Conservation (phyloP, 345 rosid genomes). For the Citrus trifoliata region DNA sequence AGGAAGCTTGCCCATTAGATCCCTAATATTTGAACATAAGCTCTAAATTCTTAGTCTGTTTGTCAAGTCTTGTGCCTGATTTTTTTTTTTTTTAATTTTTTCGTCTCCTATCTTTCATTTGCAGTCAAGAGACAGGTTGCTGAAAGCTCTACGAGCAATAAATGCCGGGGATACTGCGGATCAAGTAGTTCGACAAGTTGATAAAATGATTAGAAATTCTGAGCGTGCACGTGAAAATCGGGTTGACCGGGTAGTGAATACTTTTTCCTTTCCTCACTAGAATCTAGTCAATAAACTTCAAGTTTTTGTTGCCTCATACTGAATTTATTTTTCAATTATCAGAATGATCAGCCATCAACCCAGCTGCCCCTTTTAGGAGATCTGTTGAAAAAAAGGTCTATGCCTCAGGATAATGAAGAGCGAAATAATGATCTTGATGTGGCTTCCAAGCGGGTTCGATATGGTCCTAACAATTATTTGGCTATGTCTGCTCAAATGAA, state of each 20-base stretch:
- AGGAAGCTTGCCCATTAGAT: background rate
- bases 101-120: slow-evolving; percentile 16
- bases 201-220: slow-evolving; percentile 69
- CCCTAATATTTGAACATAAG: background rate
- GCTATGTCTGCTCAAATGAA: slow-evolving; percentile 38
- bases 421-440: slow-evolving; percentile 49
- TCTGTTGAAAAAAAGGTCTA: slow-evolving; percentile 60
- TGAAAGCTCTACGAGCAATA: slow-evolving; percentile 76
- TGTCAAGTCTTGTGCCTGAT: slow-evolving; percentile 17
- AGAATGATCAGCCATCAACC: slow-evolving; percentile 71
- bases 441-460: slow-evolving; percentile 56
- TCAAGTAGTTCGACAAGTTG: slow-evolving; percentile 92
- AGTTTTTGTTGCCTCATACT: slow-evolving; percentile 10
- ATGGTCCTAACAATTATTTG: slow-evolving; percentile 40
- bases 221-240: slow-evolving; percentile 89
- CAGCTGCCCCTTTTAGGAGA: slow-evolving; percentile 58
- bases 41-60: background rate
- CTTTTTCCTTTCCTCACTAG: background rate
- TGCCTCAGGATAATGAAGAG: slow-evolving; percentile 64
- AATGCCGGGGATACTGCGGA: slow-evolving; percentile 97
- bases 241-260: slow-evolving; percentile 52
- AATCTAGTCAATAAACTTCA: background rate
- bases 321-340: slow-evolving; percentile 25
- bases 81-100: background rate
- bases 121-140: slow-evolving; percentile 86